phyloP scores from a whole-genome alignment of 768 basidiomycete genomes.

The Amanita polypyramis region DNA sequence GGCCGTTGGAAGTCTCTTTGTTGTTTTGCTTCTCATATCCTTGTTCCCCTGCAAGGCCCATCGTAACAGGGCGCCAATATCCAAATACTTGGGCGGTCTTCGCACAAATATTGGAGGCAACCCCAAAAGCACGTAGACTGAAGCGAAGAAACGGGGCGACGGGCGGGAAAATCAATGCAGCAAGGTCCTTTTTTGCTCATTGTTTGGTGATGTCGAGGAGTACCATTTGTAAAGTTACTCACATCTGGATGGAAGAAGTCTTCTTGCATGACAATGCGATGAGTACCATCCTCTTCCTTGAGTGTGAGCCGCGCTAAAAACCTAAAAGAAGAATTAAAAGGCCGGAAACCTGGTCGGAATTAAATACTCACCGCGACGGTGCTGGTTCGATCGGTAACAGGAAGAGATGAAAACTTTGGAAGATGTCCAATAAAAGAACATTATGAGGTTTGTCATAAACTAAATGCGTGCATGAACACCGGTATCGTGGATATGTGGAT shows the following conservation, averaged over 20 bases:
- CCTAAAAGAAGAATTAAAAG: conserved; percentile 14
- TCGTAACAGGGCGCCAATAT: conserved; percentile 14
- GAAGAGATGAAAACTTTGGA: conserved; percentile 36
- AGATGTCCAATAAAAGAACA: conserved; percentile 32
- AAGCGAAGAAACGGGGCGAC: conserved; percentile 12
- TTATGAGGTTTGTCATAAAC: conserved; percentile 33
- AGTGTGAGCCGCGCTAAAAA: conserved; percentile 39
- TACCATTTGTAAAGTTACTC: conserved; percentile 3
- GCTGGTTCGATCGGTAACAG: conserved; percentile 29
- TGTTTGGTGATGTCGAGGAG: neutral
- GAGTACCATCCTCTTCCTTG: conserved; percentile 23
- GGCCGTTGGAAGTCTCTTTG: neutral
- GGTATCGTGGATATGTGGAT: neutral
- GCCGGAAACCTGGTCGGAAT: neutral
- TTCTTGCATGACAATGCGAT: conserved; percentile 40
- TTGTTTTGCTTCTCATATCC: neutral
- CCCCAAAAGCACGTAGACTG: conserved; percentile 11
- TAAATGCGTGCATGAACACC: conserved; percentile 11
- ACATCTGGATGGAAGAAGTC: conserved; percentile 24
- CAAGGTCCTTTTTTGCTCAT: conserved; percentile 13
- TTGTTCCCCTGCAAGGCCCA: neutral
- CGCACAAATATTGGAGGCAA: conserved; percentile 14
- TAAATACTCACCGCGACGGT: conserved; percentile 27
- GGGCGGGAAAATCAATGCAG: conserved; percentile 14
- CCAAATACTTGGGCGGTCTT: conserved; percentile 20